Evolutionary conservation across 352 stramenopile species (phyloP).

Genomic region (Globisporangium ultimum): DNA sequence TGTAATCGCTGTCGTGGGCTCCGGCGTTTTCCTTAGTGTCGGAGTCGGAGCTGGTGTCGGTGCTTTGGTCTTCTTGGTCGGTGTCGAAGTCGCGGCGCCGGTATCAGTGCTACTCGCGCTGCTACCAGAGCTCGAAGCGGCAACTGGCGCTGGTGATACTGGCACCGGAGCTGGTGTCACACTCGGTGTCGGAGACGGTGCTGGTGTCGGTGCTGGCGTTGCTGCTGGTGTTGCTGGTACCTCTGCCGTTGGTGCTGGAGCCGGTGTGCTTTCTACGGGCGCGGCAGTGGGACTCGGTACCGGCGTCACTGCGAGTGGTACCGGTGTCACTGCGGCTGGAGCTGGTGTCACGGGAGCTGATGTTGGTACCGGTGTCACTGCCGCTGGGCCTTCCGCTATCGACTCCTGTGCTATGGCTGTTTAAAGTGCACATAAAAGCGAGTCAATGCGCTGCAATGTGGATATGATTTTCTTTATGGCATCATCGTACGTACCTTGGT

Average conservation of each 20-base stretch:
- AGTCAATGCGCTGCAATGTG: too few relatives aligned
- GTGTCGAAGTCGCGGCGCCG: not conserved
- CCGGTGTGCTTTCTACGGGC: not conserved
- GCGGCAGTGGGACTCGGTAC: not conserved
- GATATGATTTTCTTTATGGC: too few relatives aligned
- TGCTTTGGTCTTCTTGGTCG: conserved; percentile 9
- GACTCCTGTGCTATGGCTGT: conserved; percentile 5
- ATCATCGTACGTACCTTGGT: too few relatives aligned
- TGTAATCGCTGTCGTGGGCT: not conserved
- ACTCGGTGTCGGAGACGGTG: not conserved
- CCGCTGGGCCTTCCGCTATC: too few relatives aligned
- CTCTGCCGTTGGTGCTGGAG: not conserved
- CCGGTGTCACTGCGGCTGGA: not conserved
- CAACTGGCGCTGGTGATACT: not conserved
- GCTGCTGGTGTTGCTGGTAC: not conserved
- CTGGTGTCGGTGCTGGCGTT: conserved; percentile 4
- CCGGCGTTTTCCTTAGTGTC: not conserved
- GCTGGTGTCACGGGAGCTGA: not conserved
- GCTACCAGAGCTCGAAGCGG: not conserved
- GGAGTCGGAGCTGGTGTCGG: conserved; percentile 9
- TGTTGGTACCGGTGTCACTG: not conserved
- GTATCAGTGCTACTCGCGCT: not conserved
- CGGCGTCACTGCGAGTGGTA: not conserved
- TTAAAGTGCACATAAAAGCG: not conserved
- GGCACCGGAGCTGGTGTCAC: not conserved